Conservation (phyloP, 495 filamentous ascomycete genomes). For the Pyrenula aspistea region DNA sequence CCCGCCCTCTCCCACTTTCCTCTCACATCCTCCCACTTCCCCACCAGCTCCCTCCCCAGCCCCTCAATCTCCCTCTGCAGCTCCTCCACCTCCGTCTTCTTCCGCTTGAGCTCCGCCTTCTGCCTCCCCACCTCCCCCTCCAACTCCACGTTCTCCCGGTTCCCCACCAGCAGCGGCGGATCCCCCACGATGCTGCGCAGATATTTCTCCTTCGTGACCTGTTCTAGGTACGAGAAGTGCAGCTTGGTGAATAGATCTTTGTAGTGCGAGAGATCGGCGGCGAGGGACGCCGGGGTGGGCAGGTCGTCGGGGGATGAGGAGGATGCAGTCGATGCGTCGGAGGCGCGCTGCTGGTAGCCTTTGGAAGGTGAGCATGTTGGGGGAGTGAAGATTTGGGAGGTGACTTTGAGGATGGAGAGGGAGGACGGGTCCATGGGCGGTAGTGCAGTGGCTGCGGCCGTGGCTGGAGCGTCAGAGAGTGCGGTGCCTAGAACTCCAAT, state of each 20-base stretch:
- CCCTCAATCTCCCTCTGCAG: slow-evolving; percentile 62
- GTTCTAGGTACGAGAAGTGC: slow-evolving; percentile 67
- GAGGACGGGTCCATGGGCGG: not conserved
- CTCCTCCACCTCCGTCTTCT: slow-evolving; percentile 67
- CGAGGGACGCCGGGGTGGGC: slow-evolving; percentile 61
- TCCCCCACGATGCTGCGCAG: slow-evolving; percentile 90
- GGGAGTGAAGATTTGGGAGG: not conserved
- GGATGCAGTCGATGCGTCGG: not conserved
- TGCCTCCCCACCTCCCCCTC: slow-evolving; percentile 56
- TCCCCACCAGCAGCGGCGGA: slow-evolving; percentile 70
- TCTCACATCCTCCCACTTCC: slow-evolving; percentile 8
- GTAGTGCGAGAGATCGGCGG: slow-evolving; percentile 82
- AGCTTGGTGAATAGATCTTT: slow-evolving; percentile 92
- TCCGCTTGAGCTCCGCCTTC: slow-evolving; percentile 63
- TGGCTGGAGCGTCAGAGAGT: not conserved
- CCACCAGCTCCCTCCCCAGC: slow-evolving; percentile 47
- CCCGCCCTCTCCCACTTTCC: not conserved
- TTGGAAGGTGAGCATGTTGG: not conserved
- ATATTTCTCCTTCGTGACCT: slow-evolving; percentile 93
- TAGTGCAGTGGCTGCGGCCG: not conserved
- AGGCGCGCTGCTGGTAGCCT: not conserved
- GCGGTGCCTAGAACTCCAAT: too few relatives aligned
- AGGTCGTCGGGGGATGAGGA: slow-evolving; percentile 25
- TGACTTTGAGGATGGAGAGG: not conserved
- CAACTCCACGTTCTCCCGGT: slow-evolving; percentile 70